phyloP scores from a whole-genome alignment of 441 rosid genomes.

The Syzygium syzygioides region DNA sequence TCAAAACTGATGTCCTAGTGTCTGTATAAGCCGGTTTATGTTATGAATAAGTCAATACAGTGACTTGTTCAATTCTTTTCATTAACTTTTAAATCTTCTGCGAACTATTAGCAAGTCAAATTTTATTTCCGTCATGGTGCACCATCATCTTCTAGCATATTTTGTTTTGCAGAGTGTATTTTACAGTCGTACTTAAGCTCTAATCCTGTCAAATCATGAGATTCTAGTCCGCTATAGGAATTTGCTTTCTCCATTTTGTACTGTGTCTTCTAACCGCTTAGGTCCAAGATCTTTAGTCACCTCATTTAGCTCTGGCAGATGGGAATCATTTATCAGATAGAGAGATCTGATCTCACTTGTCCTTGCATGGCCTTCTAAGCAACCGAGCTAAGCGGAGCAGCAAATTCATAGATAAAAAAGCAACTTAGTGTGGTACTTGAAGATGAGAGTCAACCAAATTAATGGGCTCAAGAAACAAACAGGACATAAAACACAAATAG shows the following conservation, averaged over 20 bases:
- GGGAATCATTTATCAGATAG: constrained; percentile 8
- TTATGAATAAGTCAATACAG: not conserved
- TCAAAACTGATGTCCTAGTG: not conserved
- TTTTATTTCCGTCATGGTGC: not conserved
- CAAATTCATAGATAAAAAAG: not conserved
- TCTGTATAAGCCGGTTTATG: not conserved
- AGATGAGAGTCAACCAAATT: not conserved
- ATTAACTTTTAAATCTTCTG: not conserved
- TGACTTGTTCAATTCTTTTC: not conserved
- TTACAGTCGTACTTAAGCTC: not conserved
- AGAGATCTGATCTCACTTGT: not conserved
- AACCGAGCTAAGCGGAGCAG: not conserved
- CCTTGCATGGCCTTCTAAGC: not conserved
- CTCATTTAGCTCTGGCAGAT: not conserved
- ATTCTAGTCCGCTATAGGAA: not conserved
- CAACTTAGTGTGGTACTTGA: not conserved
- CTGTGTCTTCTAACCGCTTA: not conserved
- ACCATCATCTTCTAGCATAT: not conserved
- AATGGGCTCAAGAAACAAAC: not conserved
- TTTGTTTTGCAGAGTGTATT: not conserved
- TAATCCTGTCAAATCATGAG: not conserved
- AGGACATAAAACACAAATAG: not conserved
- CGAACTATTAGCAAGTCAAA: not conserved
- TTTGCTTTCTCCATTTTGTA: not conserved
- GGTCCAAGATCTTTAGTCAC: not conserved